Conservation (phyloP, 371 early-diverging fungal species). For the Zopfochytrium polystomum region DNA sequence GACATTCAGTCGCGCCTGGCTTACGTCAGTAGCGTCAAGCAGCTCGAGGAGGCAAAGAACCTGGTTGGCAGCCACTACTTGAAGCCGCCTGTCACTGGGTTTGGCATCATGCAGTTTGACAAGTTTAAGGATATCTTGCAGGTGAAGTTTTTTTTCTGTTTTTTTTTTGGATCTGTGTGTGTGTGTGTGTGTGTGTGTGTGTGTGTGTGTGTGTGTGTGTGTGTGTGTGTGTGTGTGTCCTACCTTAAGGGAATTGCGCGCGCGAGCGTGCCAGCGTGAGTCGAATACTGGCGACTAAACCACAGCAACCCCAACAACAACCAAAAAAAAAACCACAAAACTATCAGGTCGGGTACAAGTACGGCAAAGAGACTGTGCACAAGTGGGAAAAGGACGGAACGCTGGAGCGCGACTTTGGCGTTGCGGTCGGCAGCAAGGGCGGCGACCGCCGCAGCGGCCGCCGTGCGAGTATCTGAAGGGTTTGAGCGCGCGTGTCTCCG, state of each 20-base stretch:
- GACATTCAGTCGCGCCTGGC: conserved; percentile 97
- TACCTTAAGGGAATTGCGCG: too few relatives aligned
- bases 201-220: too few relatives aligned
- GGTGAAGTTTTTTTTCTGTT: conserved; percentile 15
- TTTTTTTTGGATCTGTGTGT: background rate
- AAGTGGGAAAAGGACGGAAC: conserved; percentile 82
- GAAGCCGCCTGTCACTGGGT: conserved; percentile 84
- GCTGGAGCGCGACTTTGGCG: conserved; percentile 47
- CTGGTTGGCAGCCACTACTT: conserved; percentile 84
- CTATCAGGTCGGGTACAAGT: conserved; percentile 74
- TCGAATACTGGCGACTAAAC: too few relatives aligned
- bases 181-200: too few relatives aligned
- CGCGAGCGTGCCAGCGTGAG: too few relatives aligned
- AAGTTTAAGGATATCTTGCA: conserved; percentile 89
- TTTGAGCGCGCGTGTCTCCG: too few relatives aligned
- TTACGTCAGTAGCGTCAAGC: conserved; percentile 90
- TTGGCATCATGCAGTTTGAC: conserved; percentile 91
- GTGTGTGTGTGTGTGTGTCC: too few relatives aligned
- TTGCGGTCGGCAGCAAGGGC: conserved; percentile 15
- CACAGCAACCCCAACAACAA: too few relatives aligned
- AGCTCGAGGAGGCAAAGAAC: conserved; percentile 85
- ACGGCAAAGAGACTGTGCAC: conserved; percentile 74
- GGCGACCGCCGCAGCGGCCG: conserved; percentile 2
- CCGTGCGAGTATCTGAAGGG: conserved; percentile 18
- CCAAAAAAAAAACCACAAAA: too few relatives aligned